Evolutionary conservation across 148 eudicot species (phyloP).

Genomic region (Limonium bicolor): DNA sequence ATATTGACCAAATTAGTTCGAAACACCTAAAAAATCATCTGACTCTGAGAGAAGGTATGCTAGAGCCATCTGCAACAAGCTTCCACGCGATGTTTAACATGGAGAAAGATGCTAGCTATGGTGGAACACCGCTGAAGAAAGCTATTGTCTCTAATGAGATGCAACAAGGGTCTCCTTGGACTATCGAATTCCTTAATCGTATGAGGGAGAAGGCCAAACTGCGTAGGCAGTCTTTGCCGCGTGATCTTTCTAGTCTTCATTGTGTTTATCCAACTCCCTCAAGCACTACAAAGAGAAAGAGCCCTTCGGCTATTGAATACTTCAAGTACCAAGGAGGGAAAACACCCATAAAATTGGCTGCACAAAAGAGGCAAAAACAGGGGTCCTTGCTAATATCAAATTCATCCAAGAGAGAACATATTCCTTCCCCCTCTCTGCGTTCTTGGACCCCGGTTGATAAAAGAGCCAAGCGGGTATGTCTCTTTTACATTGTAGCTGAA

Average conservation of each 20-base stretch:
- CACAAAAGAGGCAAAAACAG: constrained; percentile 34
- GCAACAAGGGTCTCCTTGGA: constrained; percentile 89
- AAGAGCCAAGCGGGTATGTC: constrained; percentile 64
- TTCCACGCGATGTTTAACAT: constrained; percentile 11
- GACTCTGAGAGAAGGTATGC: constrained; percentile 8
- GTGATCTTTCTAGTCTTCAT: constrained; percentile 27
- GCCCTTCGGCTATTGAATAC: constrained; percentile 71
- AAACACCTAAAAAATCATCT: constrained; percentile 14
- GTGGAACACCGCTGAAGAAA: constrained; percentile 54
- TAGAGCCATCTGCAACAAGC: constrained; percentile 17
- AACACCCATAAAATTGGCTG: constrained; percentile 30
- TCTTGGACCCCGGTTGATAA: constrained; percentile 75
- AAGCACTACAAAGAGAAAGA: constrained; percentile 53
- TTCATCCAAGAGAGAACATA: constrained; percentile 32
- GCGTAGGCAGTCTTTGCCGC: constrained; percentile 45
- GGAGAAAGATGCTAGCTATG: constrained; percentile 20
- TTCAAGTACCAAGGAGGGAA: constrained; percentile 57
- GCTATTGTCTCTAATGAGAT: constrained; percentile 42
- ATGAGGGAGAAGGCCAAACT: constrained; percentile 66
- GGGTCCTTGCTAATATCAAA: constrained; percentile 17
- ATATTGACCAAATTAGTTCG: constrained; percentile 9
- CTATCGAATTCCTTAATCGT: constrained; percentile 75
- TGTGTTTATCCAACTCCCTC: constrained; percentile 16
- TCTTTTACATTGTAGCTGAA: constrained; percentile 2
- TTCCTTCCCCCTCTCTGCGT: constrained; percentile 14